These are phyloP conservation scores for Metarhizium rileyi DNA, from an alignment of 2,329 filamentous ascomycete genomes.

Conservation along the genomic window DNA sequence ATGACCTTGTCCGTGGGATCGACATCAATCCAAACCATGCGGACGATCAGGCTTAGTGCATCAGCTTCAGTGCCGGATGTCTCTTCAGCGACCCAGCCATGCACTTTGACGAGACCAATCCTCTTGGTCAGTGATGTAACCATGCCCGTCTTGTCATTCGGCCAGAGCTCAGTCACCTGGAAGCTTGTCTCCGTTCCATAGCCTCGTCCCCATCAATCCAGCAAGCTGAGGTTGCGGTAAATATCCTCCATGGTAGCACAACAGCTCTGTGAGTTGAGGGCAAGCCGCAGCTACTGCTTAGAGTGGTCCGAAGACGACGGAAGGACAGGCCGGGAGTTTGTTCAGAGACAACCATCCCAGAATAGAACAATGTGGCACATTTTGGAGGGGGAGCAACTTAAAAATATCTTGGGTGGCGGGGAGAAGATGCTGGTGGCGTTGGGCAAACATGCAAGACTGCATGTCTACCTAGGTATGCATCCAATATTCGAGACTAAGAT, in stretches of 20 bases:
- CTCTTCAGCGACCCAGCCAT: slow-evolving; percentile 16
- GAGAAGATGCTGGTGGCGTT: neutral
- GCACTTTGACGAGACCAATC: slow-evolving; percentile 6
- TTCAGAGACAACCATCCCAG: neutral
- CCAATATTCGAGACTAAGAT: too few relatives aligned
- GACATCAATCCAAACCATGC: slow-evolving; percentile 19
- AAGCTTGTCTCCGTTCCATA: slow-evolving; percentile 13
- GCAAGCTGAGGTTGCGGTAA: slow-evolving; percentile 19
- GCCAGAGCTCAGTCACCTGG: slow-evolving; percentile 21
- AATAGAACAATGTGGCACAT: neutral
- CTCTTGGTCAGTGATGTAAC: slow-evolving; percentile 8
- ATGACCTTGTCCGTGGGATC: slow-evolving; percentile 13
- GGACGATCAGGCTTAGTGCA: slow-evolving; percentile 17
- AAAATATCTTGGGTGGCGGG: neutral
- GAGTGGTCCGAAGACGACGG: neutral
- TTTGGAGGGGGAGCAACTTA: neutral
- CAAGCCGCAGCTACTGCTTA: neutral
- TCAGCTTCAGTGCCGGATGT: slow-evolving; percentile 6
- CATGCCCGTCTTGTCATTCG: slow-evolving; percentile 11
- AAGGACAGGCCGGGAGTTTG: neutral
- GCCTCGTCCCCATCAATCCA: slow-evolving; percentile 14
- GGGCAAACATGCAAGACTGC: neutral
- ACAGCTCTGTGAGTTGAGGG: neutral
- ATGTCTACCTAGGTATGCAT: neutral
- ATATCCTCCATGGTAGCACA: slow-evolving; percentile 21